Evolutionary conservation across 306 rosid genomes (phyloP).

Genomic region (Albizia julibrissin): DNA sequence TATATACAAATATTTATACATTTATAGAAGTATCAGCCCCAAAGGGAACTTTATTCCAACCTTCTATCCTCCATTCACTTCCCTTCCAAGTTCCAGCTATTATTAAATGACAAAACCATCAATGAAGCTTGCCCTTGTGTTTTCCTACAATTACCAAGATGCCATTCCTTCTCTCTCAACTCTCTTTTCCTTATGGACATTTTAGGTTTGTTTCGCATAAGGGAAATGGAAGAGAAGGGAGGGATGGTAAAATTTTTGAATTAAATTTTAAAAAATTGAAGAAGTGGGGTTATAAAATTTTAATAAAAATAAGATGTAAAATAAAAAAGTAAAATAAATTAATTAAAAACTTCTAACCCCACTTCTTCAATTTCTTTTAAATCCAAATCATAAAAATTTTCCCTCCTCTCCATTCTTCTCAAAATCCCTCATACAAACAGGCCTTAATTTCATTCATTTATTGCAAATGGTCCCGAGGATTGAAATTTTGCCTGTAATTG

Average conservation of each 20-base stretch:
- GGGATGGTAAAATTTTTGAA: too few species aligned
- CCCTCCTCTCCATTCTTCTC: too few species aligned
- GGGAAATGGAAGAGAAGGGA: too few species aligned
- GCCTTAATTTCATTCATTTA: conserved; percentile 48
- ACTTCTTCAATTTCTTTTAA: too few species aligned
- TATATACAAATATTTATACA: background rate
- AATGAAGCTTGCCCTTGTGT: conserved; percentile 3
- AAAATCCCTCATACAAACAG: too few species aligned
- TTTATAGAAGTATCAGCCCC: conserved; percentile 3
- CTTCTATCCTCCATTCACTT: background rate
- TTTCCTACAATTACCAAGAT: conserved; percentile 14
- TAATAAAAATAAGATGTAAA: too few species aligned
- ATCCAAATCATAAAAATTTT: too few species aligned
- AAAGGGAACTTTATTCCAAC: background rate
- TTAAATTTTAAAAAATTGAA: too few species aligned
- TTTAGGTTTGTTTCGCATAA: too few species aligned
- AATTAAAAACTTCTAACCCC: too few species aligned
- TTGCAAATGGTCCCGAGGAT: conserved; percentile 54
- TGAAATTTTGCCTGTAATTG: conserved; percentile 39
- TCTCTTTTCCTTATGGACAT: conserved; percentile 24
- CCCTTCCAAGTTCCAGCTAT: background rate
- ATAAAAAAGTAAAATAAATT: too few species aligned
- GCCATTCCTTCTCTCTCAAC: conserved; percentile 14
- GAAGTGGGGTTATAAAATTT: too few species aligned
- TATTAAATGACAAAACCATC: background rate